Evolutionary conservation across 2,329 filamentous ascomycete species (phyloP).

Genomic region (Pleochaeta shiraiana): DNA sequence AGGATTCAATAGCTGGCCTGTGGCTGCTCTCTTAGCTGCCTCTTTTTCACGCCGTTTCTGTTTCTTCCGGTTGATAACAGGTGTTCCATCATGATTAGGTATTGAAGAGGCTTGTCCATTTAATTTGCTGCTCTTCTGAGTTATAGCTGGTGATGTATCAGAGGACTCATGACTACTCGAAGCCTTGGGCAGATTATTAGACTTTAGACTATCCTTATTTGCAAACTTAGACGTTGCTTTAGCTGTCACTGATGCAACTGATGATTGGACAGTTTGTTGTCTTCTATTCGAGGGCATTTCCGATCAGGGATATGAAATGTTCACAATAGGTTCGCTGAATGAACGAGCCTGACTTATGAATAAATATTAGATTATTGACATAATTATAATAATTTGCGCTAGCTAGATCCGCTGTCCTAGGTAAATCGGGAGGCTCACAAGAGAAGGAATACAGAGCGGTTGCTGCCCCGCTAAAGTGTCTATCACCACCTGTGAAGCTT

Average conservation of each 20-base stretch:
- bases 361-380: slow-evolving; percentile 10
- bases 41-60: slow-evolving; percentile 77
- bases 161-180: slow-evolving; percentile 27
- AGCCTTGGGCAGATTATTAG: slow-evolving; percentile 40
- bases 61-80: slow-evolving; percentile 72
- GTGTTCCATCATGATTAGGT: slow-evolving; percentile 17
- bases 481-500: background rate
- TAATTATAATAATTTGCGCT: background rate
- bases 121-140: slow-evolving; percentile 16
- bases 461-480: slow-evolving; percentile 17
- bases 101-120: slow-evolving; percentile 15
- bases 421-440: slow-evolving; percentile 10
- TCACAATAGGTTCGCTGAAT: too few relatives aligned
- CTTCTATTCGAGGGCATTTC: slow-evolving; percentile 31
- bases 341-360: background rate
- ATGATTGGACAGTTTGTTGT: slow-evolving; percentile 26
- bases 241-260: slow-evolving; percentile 27
- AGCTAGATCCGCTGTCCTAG: background rate
- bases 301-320: background rate
- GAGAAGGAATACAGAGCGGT: background rate
- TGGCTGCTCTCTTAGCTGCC: slow-evolving; percentile 18
- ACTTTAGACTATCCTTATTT: slow-evolving; percentile 48
- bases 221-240: slow-evolving; percentile 37
- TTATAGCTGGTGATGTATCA: slow-evolving; percentile 27
- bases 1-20: slow-evolving; percentile 11